These are phyloP conservation scores for Sporothrix mexicana DNA, from an alignment of 2,329 filamentous ascomycete genomes.

Conservation along the genomic window DNA sequence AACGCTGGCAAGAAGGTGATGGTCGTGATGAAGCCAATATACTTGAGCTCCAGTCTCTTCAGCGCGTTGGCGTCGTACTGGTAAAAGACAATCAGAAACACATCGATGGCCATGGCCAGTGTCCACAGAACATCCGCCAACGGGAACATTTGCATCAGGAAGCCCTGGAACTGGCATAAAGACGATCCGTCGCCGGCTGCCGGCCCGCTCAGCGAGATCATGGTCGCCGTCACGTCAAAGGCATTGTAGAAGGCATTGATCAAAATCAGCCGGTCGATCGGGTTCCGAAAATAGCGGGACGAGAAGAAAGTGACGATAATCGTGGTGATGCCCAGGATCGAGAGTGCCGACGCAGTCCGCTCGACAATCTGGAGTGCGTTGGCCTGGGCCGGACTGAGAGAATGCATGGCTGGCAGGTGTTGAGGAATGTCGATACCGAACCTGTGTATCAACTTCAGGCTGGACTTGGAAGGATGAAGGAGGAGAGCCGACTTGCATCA, in stretches of 20 bases:
- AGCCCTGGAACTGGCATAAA: slow-evolving; percentile 48
- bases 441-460: neutral
- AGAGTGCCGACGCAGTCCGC: slow-evolving; percentile 44
- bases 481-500: neutral
- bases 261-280: slow-evolving; percentile 49
- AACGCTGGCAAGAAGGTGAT: slow-evolving; percentile 46
- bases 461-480: neutral
- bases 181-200: slow-evolving; percentile 44
- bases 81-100: slow-evolving; percentile 47
- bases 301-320: slow-evolving; percentile 45
- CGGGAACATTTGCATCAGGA: slow-evolving; percentile 49
- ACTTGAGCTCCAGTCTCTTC: slow-evolving; percentile 45
- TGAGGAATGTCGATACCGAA: neutral
- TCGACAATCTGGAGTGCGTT: slow-evolving; percentile 42
- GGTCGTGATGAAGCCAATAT: slow-evolving; percentile 42
- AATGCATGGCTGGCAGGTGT: slow-evolving; percentile 23
- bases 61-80: slow-evolving; percentile 44
- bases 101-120: slow-evolving; percentile 47
- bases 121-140: slow-evolving; percentile 49
- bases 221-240: slow-evolving; percentile 48
- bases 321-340: slow-evolving; percentile 45
- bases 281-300: slow-evolving; percentile 47
- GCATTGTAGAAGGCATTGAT: slow-evolving; percentile 48
- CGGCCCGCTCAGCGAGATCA: slow-evolving; percentile 48
- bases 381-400: slow-evolving; percentile 42